Evolutionary conservation across 1,284 basidiomycete genomes (phyloP).

Genomic region (Puccinia coronata): DNA sequence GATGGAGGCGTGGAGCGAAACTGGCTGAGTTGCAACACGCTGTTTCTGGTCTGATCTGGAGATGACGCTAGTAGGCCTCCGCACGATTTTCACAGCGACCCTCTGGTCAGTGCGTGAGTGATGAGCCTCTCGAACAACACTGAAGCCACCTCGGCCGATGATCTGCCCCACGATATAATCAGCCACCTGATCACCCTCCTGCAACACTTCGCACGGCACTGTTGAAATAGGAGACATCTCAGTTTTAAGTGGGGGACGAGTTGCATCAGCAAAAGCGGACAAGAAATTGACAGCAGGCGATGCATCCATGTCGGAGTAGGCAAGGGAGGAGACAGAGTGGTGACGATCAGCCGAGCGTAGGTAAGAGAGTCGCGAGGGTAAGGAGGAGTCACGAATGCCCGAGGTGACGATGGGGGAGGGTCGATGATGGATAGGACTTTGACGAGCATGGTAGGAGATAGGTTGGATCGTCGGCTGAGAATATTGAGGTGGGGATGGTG

Average conservation of each 20-base stretch:
- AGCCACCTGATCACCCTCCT: constrained; percentile 53
- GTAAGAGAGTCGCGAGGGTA: constrained; percentile 14
- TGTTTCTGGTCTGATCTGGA: neutral
- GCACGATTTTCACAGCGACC: constrained; percentile 80
- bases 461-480: neutral
- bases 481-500: neutral
- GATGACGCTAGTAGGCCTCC: constrained; percentile 49
- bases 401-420: constrained; percentile 35
- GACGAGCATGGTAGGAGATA: neutral
- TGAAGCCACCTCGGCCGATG: constrained; percentile 81
- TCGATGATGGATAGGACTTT: constrained; percentile 4
- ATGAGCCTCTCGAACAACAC: constrained; percentile 74
- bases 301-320: constrained; percentile 44
- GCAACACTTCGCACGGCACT: neutral
- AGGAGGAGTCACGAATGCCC: constrained; percentile 25
- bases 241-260: constrained; percentile 10
- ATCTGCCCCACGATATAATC: constrained; percentile 74
- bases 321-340: constrained; percentile 30
- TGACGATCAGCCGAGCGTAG: constrained; percentile 7
- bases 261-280: constrained; percentile 46
- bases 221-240: constrained; percentile 19
- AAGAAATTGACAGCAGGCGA: constrained; percentile 47
- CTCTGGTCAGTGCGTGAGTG: constrained; percentile 68
- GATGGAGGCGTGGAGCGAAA: constrained; percentile 48
- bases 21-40: neutral